phyloP scores from a whole-genome alignment of 2,329 filamentous ascomycete genomes.

The Botrytis fragariae region DNA sequence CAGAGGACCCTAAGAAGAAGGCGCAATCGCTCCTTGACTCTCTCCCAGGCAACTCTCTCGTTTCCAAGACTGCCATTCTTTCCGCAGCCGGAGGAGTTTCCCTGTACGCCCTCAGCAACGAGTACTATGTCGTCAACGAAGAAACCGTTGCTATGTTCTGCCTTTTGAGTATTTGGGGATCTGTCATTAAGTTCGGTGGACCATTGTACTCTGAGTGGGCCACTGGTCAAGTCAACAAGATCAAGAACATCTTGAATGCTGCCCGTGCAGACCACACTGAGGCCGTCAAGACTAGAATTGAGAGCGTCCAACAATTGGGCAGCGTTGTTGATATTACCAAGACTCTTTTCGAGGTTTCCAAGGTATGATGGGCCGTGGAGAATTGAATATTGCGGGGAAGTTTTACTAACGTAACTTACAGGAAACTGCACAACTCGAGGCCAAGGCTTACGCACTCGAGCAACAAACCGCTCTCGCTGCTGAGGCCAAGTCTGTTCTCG shows the following conservation, averaged over 20 bases:
- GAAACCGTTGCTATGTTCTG: slow-evolving; percentile 93
- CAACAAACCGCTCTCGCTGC: slow-evolving; percentile 88
- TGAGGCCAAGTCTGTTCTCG: slow-evolving; percentile 93
- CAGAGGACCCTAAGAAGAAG: slow-evolving; percentile 93
- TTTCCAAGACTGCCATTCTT: slow-evolving; percentile 96
- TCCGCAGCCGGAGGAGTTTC: slow-evolving; percentile 88
- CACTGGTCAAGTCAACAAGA: slow-evolving; percentile 82
- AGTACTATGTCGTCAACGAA: slow-evolving; percentile 99
- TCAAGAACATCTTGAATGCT: slow-evolving; percentile 91
- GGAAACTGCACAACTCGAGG: slow-evolving; percentile 95
- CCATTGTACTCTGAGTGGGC: slow-evolving; percentile 93
- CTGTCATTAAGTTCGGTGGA: slow-evolving; percentile 88
- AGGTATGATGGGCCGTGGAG: slow-evolving; percentile 58
- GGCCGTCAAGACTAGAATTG: slow-evolving; percentile 91
- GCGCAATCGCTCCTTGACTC: slow-evolving; percentile 92
- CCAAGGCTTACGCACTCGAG: slow-evolving; percentile 94
- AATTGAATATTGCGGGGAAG: neutral
- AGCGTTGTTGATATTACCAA: slow-evolving; percentile 96
- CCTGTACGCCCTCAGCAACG: slow-evolving; percentile 96
- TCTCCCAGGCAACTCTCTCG: slow-evolving; percentile 84
- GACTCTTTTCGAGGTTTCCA: slow-evolving; percentile 94
- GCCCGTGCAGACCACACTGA: slow-evolving; percentile 92
- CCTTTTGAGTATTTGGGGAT: slow-evolving; percentile 88
- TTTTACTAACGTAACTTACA: slow-evolving; percentile 24
- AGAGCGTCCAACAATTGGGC: slow-evolving; percentile 90